Evolutionary conservation across 2,329 filamentous ascomycete species (phyloP).

Genomic region (Shiraia sp.): DNA sequence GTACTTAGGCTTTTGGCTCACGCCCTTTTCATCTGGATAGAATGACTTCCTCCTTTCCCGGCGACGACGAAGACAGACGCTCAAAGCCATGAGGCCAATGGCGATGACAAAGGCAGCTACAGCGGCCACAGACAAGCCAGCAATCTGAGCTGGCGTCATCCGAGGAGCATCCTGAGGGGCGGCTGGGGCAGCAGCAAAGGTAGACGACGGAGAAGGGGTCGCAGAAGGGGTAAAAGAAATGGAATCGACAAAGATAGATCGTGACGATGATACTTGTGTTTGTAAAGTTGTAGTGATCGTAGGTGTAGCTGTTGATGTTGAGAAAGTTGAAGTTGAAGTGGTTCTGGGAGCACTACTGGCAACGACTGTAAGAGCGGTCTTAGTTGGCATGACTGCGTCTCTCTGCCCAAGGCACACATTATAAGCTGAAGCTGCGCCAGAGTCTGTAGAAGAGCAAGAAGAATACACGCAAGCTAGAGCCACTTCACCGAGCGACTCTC

Average conservation of each 20-base stretch:
- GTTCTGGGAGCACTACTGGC: conserved; percentile 26
- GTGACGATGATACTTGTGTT: conserved; percentile 16
- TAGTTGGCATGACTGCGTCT: conserved; percentile 42
- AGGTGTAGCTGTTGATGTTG: conserved; percentile 12
- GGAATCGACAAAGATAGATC: conserved; percentile 32
- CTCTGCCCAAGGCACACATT: conserved; percentile 41
- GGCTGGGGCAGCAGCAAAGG: conserved; percentile 14
- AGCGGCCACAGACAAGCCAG: conserved; percentile 43
- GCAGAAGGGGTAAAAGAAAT: conserved; percentile 26
- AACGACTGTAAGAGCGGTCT: conserved; percentile 39
- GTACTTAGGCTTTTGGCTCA: conserved; percentile 12
- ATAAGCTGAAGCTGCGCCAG: conserved; percentile 33
- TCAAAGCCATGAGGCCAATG: conserved; percentile 44
- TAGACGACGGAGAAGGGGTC: conserved; percentile 21
- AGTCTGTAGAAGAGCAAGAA: conserved; percentile 32
- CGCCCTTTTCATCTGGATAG: conserved; percentile 26
- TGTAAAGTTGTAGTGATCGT: conserved; percentile 13
- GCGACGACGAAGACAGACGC: conserved; percentile 39
- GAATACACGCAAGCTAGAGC: conserved; percentile 44
- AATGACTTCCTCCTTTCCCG: conserved; percentile 32
- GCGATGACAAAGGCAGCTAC: conserved; percentile 43
- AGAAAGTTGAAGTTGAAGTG: conserved; percentile 11
- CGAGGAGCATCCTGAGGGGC: conserved; percentile 20
- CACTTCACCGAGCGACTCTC: conserved; percentile 44
- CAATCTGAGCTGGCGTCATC: conserved; percentile 46